Evolutionary conservation across 768 basidiomycete genomes (phyloP), one percentile per base, ranked within the genome.

Genomic region (Hypholoma fasciculare): DNA sequence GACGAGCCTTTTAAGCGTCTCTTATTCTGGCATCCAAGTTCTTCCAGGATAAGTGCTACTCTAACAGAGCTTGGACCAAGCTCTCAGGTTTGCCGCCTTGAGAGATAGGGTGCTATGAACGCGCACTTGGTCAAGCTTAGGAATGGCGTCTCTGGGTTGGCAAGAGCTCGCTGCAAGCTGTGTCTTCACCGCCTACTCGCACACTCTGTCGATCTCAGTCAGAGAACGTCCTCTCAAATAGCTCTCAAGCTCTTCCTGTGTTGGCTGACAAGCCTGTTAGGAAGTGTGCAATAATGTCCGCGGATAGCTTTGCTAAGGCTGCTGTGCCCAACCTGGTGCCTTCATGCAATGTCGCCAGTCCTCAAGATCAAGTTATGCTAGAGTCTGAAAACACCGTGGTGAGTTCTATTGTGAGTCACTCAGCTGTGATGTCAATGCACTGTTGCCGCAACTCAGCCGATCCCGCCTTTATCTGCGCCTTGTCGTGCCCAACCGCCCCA

Each of bases 91-190:
- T 98, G 2, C 85, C 88, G 0, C 86, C 92, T 4, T 76, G 86
- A 42, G 95, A 98, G 76, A 90, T 98, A 52, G 87, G 92, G 39
- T 83, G 86, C 16, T 95, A 93, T 67, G 96, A 98, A 72, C 85
- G 91, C 20, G 91, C 90, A 0, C 83, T 98, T 42, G 91, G 94
- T 20, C 86, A 87, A 68, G 88, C 92, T 8, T 82, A 96, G 17
- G 87, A 88, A 59, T 96, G 92, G 92, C 83, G 91, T n/a, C 84
- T 96, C 20, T 95, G 93, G 92, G 92, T 96, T 40, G 92, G 92
- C 56, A 93, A 93, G 73, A 74, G 78, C 56, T 65, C 80, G 47
- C 53, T 63, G 13, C 40, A 7, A 9, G 30, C 30, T 34, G 6
- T 34, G 7, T 34, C 30, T 34, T 6, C 59, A 30, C 42, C 68